Conservation (phyloP, 257 asterid genomes). For the Salvia splendens region DNA sequence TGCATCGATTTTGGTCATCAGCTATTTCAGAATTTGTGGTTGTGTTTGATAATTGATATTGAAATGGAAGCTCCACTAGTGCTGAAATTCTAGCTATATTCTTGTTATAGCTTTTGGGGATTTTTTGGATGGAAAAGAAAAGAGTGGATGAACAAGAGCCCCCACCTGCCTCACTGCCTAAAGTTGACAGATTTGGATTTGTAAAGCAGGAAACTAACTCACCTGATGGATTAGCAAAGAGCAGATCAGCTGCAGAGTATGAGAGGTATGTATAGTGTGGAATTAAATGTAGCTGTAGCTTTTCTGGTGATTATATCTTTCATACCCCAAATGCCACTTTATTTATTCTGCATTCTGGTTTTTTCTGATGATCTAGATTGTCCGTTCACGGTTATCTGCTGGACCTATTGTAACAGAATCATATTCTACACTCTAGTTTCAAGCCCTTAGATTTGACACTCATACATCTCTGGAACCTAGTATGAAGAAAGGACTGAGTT, state of each 20-base stretch:
- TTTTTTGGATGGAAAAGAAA: conserved; percentile 68
- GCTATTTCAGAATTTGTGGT: conserved; percentile 23
- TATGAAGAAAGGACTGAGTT: neutral
- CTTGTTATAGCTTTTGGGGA: conserved; percentile 32
- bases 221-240: conserved; percentile 61
- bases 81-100: conserved; percentile 28
- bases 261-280: conserved; percentile 61
- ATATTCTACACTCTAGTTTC: neutral
- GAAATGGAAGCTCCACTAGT: conserved; percentile 31
- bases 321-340: neutral
- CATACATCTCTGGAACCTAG: conserved; percentile 2
- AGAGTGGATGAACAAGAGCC: conserved; percentile 66
- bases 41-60: conserved; percentile 32
- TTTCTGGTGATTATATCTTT: conserved; percentile 6
- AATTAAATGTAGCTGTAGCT: conserved; percentile 13
- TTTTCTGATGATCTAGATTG: conserved; percentile 1
- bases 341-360: neutral
- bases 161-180: conserved; percentile 47
- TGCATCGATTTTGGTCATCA: conserved; percentile 24
- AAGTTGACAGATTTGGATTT: conserved; percentile 77
- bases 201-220: conserved; percentile 62
- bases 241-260: conserved; percentile 62
- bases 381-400: conserved; percentile 12
- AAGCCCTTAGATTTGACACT: conserved; percentile 2
- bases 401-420: conserved; percentile 10